Evolutionary conservation across 495 filamentous ascomycete genomes (phyloP).

Genomic region (Neurospora sublineolata): DNA sequence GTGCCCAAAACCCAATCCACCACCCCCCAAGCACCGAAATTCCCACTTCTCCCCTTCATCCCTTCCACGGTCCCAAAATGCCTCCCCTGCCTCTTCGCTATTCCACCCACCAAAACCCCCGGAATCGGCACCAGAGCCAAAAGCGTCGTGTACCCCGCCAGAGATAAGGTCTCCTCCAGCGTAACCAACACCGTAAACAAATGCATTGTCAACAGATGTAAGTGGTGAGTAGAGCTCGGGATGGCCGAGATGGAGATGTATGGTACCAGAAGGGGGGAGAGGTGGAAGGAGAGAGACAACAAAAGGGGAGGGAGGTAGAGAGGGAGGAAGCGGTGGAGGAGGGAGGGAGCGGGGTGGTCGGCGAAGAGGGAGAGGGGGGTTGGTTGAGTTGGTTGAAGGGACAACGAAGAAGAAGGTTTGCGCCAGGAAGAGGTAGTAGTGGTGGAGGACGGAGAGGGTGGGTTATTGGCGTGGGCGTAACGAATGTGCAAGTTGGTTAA

Average conservation of each 20-base stretch:
- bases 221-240: conserved; percentile 45
- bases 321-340: conserved; percentile 59
- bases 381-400: conserved; percentile 37
- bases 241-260: neutral
- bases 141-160: conserved; percentile 59
- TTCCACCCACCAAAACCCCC: conserved; percentile 62
- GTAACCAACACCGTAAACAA: conserved; percentile 56
- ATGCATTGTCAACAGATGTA: conserved; percentile 75
- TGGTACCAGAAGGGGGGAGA: neutral
- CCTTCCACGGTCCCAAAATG: conserved; percentile 47
- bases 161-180: conserved; percentile 64
- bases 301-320: conserved; percentile 53
- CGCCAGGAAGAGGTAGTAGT: conserved; percentile 38
- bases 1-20: conserved; percentile 72
- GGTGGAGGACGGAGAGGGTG: conserved; percentile 38
- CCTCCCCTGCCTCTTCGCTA: conserved; percentile 55
- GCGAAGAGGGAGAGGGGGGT: conserved; percentile 43
- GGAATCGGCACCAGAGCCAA: conserved; percentile 34
- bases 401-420: conserved; percentile 36
- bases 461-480: neutral
- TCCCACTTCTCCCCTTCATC: conserved; percentile 32
- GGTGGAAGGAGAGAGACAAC: conserved; percentile 8
- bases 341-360: conserved; percentile 69
- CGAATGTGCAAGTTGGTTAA: neutral
- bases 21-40: conserved; percentile 68